Base-by-base conservation (phyloP, 2,329 filamentous ascomycete species). In the Ophiosphaerella korrae region DNA sequence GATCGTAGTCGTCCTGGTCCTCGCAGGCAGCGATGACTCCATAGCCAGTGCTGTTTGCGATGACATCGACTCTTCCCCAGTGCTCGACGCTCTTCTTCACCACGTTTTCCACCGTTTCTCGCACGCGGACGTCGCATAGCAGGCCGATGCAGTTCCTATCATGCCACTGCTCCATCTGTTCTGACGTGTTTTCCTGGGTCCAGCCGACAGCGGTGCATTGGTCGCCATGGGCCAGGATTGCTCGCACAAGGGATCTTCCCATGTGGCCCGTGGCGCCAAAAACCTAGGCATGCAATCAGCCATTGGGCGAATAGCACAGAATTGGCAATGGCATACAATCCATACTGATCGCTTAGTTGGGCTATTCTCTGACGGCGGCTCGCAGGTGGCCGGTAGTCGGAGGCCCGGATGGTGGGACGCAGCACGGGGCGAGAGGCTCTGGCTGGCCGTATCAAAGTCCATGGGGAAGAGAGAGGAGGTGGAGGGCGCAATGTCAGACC, bases 201-300 rank as follows among this genome's bases (percentile, higher is more conserved):
- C 90, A 87, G 7, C 94, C 94, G 8, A 97, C 92, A 6, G 91
- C 91, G 2, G 88, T 87, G 50, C 97, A 93, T 43, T 87, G 82
- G 71, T 99, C 94, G 62, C 88, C 88, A 63, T 91, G 88, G 13
- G 84, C 80, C 18, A 97, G 81, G 13, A 89, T 91, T 47, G 84
- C 86, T 66, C 94, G 93, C 52, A 93, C 90, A 16, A 97, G 84
- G 7, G 90, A 95, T 45, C 91, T 88, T 52, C 94, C 94, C 82
- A 97, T 96, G 67, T 99, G 94, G 48, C 94, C 94, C n/a, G 92
- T 97, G 42, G 91, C 92, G 42, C 94, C 94, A 74, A 97, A 99
- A 47, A 97, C 81, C 90, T 67, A 42, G 14, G 14, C 16, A 18
- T 11, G 21, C 16, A 18, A 44, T 64, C 12, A 52, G 33, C 39